Evolutionary conservation across 106 monocot genomes (phyloP), one percentile per base, ranked within the genome.

Genomic region (Chionographis japonica): DNA sequence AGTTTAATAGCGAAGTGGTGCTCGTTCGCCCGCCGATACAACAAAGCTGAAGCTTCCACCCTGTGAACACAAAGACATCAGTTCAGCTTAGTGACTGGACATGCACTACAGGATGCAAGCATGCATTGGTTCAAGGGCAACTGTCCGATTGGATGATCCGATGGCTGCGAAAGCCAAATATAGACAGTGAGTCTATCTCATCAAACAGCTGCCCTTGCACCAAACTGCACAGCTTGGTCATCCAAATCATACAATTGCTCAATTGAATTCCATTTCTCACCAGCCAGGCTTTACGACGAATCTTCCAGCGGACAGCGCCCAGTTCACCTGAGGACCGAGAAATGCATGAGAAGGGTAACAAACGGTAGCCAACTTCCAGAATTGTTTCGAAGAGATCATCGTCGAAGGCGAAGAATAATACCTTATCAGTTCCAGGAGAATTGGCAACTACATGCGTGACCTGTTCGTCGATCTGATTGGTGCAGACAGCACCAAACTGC

Each of bases 381-480:
- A 41, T 40, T 15, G 16, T 11, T 37, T 3, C 39, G 16, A 18
- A 5, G 52, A 9, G 14, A 10, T 13, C 3, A 18, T 20, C 9
- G 39, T 37, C 12, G 12, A 15, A 49, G 2, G 10, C 27, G 12
- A 7, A 72, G 43, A 20, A n/a, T 17, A 46, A 68, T 81, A 93
- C 98, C 92, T 98, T 98, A 64, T 93, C 90, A 5, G 98, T 98
- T 60, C 98, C 98, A 3, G 77, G 82, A 38, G 98, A 89, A 65
- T 90, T 81, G 54, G 98, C 93, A 60, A 98, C 98, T 1, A 98
- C 98, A 75, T 98, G 98, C 19, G 98, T 98, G 37, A 93, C 98
- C 18, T 76, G 82, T 38, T 89, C 89, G 38, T 98, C 98, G 11
- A 98, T 85, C 68, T 85, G 85, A 52, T 81, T 93, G 17, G 90